Evolutionary conservation across 495 filamentous ascomycete genomes (phyloP).

Genomic region (Pseudevernia furfuracea): DNA sequence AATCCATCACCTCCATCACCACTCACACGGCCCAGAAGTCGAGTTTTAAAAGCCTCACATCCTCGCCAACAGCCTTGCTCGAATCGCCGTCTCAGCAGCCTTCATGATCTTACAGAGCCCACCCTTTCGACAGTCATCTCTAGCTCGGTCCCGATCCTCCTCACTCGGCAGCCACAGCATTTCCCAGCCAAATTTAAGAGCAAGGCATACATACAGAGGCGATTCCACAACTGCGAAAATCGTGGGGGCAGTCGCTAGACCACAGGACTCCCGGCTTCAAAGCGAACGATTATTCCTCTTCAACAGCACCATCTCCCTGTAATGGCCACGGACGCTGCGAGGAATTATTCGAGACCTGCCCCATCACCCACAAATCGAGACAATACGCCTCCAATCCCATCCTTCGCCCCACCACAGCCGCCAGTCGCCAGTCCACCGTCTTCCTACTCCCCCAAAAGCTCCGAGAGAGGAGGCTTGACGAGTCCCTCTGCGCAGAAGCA

Average conservation of each 20-base stretch:
- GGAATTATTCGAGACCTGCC: constrained; percentile 9
- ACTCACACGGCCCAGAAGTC: neutral
- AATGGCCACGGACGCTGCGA: neutral
- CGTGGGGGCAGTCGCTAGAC: neutral
- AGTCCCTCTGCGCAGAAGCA: constrained; percentile 13
- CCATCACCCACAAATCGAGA: constrained; percentile 7
- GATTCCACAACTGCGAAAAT: neutral
- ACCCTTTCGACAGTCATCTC: neutral
- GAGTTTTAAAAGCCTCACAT: too few relatives aligned
- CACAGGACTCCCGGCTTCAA: neutral
- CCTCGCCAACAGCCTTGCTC: neutral
- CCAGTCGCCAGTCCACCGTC: constrained; percentile 11
- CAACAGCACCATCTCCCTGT: neutral
- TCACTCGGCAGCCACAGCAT: neutral
- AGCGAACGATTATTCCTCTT: neutral
- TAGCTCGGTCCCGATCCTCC: neutral
- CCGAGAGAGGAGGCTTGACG: constrained; percentile 2
- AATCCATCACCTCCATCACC: neutral
- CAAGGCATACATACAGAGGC: neutral
- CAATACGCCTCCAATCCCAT: constrained; percentile 5
- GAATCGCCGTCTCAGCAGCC: neutral
- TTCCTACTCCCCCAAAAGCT: constrained; percentile 5
- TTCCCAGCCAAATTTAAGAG: neutral
- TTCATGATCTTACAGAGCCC: neutral
- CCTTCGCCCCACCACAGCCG: constrained; percentile 5